Percentiles rank a stretch among this genome's conserved stretches.
phyloP scores from a whole-genome alignment of 495 filamentous ascomycete species.

The Xylaria telfairii region DNA sequence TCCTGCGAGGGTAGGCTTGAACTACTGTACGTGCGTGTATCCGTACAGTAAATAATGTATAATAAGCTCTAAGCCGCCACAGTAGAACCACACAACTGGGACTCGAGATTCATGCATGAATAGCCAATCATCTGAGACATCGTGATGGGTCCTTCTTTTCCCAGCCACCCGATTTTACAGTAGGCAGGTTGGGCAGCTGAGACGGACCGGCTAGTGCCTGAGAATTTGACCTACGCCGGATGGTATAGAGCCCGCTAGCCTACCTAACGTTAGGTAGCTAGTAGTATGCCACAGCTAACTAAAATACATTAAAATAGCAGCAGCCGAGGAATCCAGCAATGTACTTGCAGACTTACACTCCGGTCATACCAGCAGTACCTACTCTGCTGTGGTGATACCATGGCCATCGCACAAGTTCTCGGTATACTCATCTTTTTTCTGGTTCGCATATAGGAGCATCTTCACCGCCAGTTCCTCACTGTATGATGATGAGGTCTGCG shows the following conservation, averaged over 20 bases:
- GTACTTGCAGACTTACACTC: background rate
- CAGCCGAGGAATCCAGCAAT: background rate
- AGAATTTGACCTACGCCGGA: background rate
- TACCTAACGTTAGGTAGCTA: background rate
- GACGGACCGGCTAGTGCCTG: background rate
- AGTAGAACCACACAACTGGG: constrained; percentile 14
- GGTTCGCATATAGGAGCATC: background rate
- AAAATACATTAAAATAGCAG: constrained; percentile 2
- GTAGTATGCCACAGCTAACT: background rate
- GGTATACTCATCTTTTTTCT: no score
- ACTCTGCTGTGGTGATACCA: background rate
- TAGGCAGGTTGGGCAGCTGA: constrained; percentile 13
- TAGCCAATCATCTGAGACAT: background rate
- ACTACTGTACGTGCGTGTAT: background rate
- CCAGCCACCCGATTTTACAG: constrained; percentile 37
- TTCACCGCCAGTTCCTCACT: constrained; percentile 12
- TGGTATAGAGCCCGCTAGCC: background rate
- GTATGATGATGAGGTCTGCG: background rate
- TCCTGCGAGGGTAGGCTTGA: background rate
- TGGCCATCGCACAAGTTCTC: no score
- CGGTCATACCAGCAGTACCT: background rate
- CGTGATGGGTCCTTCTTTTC: background rate
- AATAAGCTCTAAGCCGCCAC: background rate
- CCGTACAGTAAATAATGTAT: background rate
- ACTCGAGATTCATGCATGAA: constrained; percentile 5